phyloP scores from a whole-genome alignment of 2,329 filamentous ascomycete species.

The Hawksworthiomyces lignivorus region DNA sequence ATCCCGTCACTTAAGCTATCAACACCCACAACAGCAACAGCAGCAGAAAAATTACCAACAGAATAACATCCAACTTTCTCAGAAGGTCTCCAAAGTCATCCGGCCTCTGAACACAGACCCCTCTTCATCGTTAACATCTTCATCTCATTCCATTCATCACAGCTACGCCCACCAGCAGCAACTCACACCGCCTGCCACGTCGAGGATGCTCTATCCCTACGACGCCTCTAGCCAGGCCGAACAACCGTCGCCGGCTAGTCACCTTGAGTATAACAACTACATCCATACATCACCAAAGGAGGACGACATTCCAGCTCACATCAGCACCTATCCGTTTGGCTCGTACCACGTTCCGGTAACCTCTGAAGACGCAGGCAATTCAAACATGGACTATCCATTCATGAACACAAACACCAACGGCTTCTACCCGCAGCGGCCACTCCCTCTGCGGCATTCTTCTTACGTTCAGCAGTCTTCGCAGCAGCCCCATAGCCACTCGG shows the following conservation, averaged over 20 bases:
- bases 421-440: constrained; percentile 20
- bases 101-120: constrained; percentile 18
- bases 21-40: background rate
- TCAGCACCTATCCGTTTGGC: constrained; percentile 27
- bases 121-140: constrained; percentile 32
- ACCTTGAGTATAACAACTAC: constrained; percentile 27
- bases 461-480: background rate
- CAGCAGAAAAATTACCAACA: constrained; percentile 27
- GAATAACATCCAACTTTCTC: background rate
- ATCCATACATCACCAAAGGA: constrained; percentile 24
- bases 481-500: too few species aligned
- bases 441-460: constrained; percentile 7
- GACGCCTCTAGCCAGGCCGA: constrained; percentile 36
- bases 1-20: constrained; percentile 27
- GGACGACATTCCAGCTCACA: constrained; percentile 25
- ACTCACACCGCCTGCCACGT: constrained; percentile 39
- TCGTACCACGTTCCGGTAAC: constrained; percentile 30
- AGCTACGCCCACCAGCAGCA: constrained; percentile 26
- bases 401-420: background rate
- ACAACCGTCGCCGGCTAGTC: constrained; percentile 31
- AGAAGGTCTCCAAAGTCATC: background rate
- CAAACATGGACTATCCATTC: constrained; percentile 5
- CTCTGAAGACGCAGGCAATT: constrained; percentile 6
- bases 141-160: constrained; percentile 18
- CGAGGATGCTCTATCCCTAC: constrained; percentile 39